phyloP scores from a whole-genome alignment of 345 rosid species.

The Triadica sebifera region DNA sequence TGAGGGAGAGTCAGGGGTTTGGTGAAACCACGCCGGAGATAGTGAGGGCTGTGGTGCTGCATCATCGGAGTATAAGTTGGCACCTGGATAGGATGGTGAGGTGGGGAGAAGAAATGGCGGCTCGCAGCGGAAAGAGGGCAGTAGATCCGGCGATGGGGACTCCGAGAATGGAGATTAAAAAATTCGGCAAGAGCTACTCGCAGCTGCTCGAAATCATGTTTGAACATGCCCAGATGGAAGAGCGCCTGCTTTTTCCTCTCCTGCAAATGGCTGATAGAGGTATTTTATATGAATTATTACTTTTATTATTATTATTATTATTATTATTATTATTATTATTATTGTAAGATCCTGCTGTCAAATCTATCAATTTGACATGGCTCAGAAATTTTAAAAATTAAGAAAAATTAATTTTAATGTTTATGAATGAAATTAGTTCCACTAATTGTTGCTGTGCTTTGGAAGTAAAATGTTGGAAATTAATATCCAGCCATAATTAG shows the following conservation, averaged over 20 bases:
- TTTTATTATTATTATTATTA: too few relatives aligned
- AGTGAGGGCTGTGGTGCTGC: slow-evolving; percentile 45
- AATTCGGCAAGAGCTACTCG: slow-evolving; percentile 51
- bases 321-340: too few relatives aligned
- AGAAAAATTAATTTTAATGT: too few relatives aligned
- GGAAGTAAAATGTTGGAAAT: too few relatives aligned
- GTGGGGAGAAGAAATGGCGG: slow-evolving; percentile 64
- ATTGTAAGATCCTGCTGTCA: too few relatives aligned
- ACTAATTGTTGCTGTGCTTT: too few relatives aligned
- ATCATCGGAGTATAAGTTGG: slow-evolving; percentile 60
- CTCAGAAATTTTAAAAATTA: too few relatives aligned
- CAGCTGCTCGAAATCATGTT: slow-evolving; percentile 61
- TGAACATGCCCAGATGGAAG: slow-evolving; percentile 85
- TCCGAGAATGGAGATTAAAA: slow-evolving; percentile 63
- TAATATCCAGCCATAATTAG: too few relatives aligned
- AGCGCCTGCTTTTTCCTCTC: slow-evolving; percentile 61
- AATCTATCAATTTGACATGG: too few relatives aligned
- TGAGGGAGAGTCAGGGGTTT: slow-evolving; percentile 14
- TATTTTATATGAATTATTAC: background rate
- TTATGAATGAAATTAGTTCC: too few relatives aligned
- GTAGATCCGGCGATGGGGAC: slow-evolving; percentile 63
- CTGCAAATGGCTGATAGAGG: slow-evolving; percentile 67
- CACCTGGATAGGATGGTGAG: slow-evolving; percentile 60
- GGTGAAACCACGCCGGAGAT: slow-evolving; percentile 45
- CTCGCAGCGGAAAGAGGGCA: slow-evolving; percentile 51